Evolutionary conservation across 148 eudicot genomes (phyloP), one percentile per base, ranked within the genome.

Genomic region (Amaranthus cruentus): DNA sequence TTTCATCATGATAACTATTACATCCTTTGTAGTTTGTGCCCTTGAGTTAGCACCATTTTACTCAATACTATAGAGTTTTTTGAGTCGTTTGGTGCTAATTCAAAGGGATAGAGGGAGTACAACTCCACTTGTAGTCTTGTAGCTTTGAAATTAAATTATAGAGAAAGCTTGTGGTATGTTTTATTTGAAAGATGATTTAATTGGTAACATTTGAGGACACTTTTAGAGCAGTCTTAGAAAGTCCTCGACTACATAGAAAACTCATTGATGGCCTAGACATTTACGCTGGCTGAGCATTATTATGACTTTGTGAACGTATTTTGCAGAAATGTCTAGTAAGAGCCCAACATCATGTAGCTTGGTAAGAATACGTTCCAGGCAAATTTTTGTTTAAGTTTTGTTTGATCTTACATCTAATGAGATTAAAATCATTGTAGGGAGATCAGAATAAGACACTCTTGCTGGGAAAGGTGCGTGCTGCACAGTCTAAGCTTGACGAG

Each of bases 401-500:
- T 46, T 10, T 13, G 38, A 18, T 21, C 61, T 21, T 52, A 14
- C 48, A 52, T 55, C 63, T 47, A 55, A 54, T 48, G 21, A 59
- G 55, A 71, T 50, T 62, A 73, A 47, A 47, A 55, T 69, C 14
- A 64, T 43, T 65, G 43, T 63, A 81, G 82, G 79, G 57, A 76
- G 75, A 78, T 71, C 73, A 65, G 71, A 73, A 61, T 56, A 79
- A 69, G 77, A 77, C 73, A 59, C 59, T 72, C 66, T 74, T 81
- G 14, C 74, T 73, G 68, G 61, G 60, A 46, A 76, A 80, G 71
- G 63, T 90, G 71, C 79, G 84, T n/a, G 80, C 88, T 81, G 88
- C 85, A 73, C 81, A 90, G 80, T 72, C 88, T 71, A 81, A 85
- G 74, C 83, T 87, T 82, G 86, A 88, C 62, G 64, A 84, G 79